These are phyloP conservation scores for Climacium dendroides DNA, from an alignment of 225 moss, liverwort and hornwort species.

Conservation along the genomic window DNA sequence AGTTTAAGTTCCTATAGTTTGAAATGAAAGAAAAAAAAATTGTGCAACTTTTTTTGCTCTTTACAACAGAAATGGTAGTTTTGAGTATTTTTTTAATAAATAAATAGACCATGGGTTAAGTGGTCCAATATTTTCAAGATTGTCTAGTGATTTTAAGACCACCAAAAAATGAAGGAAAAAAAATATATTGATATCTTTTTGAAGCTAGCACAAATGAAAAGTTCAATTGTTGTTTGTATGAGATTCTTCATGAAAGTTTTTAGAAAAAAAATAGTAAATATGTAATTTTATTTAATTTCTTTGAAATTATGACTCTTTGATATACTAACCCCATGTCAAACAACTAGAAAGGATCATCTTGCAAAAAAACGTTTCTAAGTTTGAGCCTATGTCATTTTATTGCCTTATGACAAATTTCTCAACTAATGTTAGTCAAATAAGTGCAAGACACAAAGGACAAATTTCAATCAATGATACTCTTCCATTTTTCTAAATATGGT, in stretches of 20 bases:
- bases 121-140: too few species aligned
- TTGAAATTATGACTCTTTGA: background rate
- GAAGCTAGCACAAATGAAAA: background rate
- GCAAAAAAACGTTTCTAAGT: too few species aligned
- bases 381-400: background rate
- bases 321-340: too few species aligned
- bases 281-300: accelerated
- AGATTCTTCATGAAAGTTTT: background rate
- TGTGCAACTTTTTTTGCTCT: background rate
- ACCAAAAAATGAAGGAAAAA: background rate
- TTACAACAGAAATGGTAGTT: background rate
- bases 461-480: background rate
- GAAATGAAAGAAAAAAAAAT: background rate
- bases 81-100: background rate
- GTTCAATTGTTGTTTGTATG: background rate
- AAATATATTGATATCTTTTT: background rate
- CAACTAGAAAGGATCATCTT: background rate
- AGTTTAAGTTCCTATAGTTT: background rate
- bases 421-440: background rate
- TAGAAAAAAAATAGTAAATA: background rate
- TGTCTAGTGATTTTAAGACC: background rate
- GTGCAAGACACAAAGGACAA: background rate
- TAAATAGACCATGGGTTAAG: accelerated
- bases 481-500: background rate
- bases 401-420: background rate